Evolutionary conservation across 257 asterid species (phyloP).

Genomic region (Rehmannia glutinosa): DNA sequence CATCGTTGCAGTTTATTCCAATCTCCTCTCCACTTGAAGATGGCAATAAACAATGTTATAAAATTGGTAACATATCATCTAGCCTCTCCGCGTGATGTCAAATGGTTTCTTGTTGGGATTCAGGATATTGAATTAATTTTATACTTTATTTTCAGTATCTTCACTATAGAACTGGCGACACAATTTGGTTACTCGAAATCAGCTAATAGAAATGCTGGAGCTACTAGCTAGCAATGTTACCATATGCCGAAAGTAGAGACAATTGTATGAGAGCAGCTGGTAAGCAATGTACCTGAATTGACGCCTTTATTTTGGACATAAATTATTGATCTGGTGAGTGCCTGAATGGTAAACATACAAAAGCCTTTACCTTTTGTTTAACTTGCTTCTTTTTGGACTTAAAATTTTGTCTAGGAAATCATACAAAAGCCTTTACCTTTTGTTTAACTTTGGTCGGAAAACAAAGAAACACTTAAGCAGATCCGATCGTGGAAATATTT

Average conservation of each 20-base stretch:
- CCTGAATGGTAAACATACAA: too few species aligned
- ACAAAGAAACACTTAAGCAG: too few species aligned
- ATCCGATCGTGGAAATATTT: too few species aligned
- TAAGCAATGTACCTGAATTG: background rate
- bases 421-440: too few species aligned
- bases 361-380: too few species aligned
- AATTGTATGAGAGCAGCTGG: background rate
- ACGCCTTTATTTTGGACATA: background rate
- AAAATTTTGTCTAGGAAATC: too few species aligned
- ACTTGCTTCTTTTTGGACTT: too few species aligned
- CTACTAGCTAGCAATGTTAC: background rate
- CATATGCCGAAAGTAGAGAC: background rate
- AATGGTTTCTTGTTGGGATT: background rate
- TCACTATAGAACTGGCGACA: background rate
- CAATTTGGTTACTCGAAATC: background rate
- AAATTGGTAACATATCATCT: background rate
- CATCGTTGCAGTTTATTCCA: background rate
- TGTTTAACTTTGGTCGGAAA: too few species aligned
- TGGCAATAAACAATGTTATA: background rate
- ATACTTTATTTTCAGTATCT: background rate
- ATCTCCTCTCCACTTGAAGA: background rate
- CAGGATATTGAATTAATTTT: conserved; percentile 1
- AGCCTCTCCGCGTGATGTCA: background rate
- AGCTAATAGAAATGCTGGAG: background rate
- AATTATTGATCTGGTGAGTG: background rate